These are phyloP conservation scores for Diplodia sapinea DNA, from an alignment of 2,329 filamentous ascomycete genomes.

Conservation along the genomic window DNA sequence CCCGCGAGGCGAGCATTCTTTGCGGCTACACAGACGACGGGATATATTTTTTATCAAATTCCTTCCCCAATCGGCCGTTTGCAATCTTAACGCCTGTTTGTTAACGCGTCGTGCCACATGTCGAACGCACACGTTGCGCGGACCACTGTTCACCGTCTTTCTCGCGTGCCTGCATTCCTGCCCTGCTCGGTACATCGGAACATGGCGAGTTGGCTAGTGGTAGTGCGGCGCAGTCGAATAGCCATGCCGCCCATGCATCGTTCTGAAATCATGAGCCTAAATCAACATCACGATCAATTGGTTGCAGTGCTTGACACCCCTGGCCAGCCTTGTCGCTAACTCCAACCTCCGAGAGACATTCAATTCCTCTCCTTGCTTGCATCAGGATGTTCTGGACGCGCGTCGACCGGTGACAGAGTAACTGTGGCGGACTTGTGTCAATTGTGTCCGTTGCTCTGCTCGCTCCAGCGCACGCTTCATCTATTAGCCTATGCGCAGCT, in stretches of 20 bases:
- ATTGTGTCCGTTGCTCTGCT: not conserved
- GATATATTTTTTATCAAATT: constrained; percentile 17
- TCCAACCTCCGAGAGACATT: not conserved
- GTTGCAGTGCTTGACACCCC: not conserved
- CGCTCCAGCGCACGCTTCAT: constrained; percentile 4
- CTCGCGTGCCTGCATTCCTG: constrained; percentile 4
- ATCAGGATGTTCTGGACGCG: not conserved
- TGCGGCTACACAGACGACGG: not conserved
- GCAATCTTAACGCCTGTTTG: constrained; percentile 6
- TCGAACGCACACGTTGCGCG: constrained; percentile 12
- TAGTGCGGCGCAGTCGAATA: not conserved
- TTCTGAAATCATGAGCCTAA: not conserved
- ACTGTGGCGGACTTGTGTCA: not conserved
- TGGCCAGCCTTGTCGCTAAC: not conserved
- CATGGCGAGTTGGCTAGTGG: not conserved
- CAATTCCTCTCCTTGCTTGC: not conserved
- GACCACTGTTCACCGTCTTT: constrained; percentile 20
- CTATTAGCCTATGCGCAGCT: constrained; percentile 2
- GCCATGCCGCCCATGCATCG: no score
- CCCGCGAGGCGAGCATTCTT: constrained; percentile 14
- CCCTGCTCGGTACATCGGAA: no score
- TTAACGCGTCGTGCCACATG: constrained; percentile 5
- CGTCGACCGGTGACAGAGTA: not conserved
- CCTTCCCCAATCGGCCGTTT: constrained; percentile 13
- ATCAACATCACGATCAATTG: not conserved